A percentile compares a stretch with the other conserved stretches of the same genome.
These are phyloP conservation scores for Delonix regia DNA, from an alignment of 306 rosid species.

Conservation along the genomic window DNA sequence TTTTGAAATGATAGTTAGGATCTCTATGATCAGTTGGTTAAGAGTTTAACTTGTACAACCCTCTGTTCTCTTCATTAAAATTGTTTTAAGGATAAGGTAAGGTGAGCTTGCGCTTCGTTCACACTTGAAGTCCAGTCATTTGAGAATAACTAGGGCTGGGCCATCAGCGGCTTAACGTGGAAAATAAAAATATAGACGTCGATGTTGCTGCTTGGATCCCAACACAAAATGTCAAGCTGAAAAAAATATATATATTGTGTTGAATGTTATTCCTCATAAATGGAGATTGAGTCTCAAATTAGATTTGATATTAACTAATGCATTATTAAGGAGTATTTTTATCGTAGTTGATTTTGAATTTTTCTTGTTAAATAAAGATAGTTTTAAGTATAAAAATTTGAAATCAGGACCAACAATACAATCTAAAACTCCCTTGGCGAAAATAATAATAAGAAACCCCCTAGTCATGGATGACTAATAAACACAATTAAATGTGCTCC, in stretches of 20 bases:
- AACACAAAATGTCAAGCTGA: background rate
- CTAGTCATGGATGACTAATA: background rate
- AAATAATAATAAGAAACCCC: conserved; percentile 6
- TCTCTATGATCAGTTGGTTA: too few species aligned
- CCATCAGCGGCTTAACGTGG: background rate
- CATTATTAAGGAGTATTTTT: conserved; percentile 2
- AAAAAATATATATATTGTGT: background rate
- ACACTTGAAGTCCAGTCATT: too few species aligned
- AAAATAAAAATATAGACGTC: background rate
- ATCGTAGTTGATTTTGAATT: background rate
- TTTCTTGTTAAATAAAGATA: background rate
- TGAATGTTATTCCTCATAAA: conserved; percentile 10
- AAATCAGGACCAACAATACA: background rate
- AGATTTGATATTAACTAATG: background rate
- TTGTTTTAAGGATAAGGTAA: too few species aligned
- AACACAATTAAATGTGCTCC: background rate
- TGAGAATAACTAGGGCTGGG: background rate
- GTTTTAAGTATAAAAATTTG: background rate
- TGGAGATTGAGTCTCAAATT: conserved; percentile 12
- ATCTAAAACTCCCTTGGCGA: background rate
- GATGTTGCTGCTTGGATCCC: background rate
- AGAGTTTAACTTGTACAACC: too few species aligned
- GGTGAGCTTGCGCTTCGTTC: too few species aligned
- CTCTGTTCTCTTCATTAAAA: too few species aligned
- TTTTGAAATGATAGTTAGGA: too few species aligned